Conservation (phyloP, 108 stramenopile genomes). For the Cafeteria roenbergensis region DNA sequence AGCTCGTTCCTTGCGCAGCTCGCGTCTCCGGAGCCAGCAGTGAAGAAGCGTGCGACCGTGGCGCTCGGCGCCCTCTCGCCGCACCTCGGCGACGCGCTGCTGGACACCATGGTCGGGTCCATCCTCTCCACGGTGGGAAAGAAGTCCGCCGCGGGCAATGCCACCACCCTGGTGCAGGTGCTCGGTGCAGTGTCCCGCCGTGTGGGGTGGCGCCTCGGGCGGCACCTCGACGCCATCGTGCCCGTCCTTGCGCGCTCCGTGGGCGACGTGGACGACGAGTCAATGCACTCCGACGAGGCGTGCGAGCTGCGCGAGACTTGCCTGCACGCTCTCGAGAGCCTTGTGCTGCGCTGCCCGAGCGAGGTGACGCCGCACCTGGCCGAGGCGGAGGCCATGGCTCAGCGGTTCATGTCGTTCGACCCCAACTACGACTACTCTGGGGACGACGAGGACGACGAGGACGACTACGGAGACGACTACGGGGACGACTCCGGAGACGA, state of each 20-base stretch:
- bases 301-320: conserved; percentile 89
- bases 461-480: conserved; percentile 21
- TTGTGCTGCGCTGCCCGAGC: conserved; percentile 77
- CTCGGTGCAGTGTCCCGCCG: conserved; percentile 65
- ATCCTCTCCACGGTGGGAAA: conserved; percentile 60
- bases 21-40: conserved; percentile 33
- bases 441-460: conserved; percentile 58
- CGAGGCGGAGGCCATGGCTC: conserved; percentile 24
- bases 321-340: conserved; percentile 83
- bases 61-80: conserved; percentile 71
- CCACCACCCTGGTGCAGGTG: conserved; percentile 62
- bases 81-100: conserved; percentile 56
- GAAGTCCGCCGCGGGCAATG: conserved; percentile 18
- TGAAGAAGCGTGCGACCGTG: conserved; percentile 77
- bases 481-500: conserved; percentile 38
- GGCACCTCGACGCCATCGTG: conserved; percentile 75
- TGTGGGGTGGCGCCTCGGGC: conserved; percentile 43
- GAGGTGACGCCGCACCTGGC: conserved; percentile 72
- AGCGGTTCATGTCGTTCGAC: conserved; percentile 81
- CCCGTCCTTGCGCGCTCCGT: conserved; percentile 78
- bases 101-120: conserved; percentile 60
- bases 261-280: conserved; percentile 61
- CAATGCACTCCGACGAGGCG: conserved; percentile 40
- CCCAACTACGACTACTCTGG: conserved; percentile 87
- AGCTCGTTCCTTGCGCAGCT: conserved; percentile 57